phyloP scores from a whole-genome alignment of 805 yeast genomes.

The Ogataea ramenticola region DNA sequence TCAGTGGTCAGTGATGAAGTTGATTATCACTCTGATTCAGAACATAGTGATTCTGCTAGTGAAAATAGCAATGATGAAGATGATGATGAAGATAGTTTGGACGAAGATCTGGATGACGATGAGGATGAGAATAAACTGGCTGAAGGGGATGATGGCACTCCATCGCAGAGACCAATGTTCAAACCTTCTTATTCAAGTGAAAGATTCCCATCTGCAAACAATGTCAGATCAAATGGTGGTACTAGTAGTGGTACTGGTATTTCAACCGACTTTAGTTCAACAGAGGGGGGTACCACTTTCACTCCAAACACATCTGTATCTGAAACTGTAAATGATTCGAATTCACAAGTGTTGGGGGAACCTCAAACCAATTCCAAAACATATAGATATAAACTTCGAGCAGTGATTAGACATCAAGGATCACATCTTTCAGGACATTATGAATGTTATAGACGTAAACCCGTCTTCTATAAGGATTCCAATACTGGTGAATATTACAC shows the following conservation, averaged over 20 bases:
- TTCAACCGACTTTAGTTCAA: neutral
- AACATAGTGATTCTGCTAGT: slow-evolving; percentile 3
- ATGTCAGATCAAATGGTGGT: neutral
- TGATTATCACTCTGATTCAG: slow-evolving; percentile 9
- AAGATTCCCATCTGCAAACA: neutral
- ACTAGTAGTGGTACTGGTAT: neutral
- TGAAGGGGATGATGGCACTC: slow-evolving; percentile 1
- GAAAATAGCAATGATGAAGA: slow-evolving; percentile 6
- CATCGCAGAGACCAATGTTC: neutral
- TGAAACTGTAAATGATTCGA: neutral
- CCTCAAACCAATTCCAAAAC: neutral
- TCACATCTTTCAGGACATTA: slow-evolving; percentile 87
- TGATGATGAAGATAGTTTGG: slow-evolving; percentile 2
- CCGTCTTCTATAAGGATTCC: slow-evolving; percentile 41
- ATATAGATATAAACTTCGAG: slow-evolving; percentile 50
- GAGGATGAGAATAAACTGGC: neutral
- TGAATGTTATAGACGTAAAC: slow-evolving; percentile 79
- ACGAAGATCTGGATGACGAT: neutral
- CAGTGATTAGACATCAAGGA: slow-evolving; percentile 82
- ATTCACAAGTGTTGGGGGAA: neutral
- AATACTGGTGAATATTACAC: slow-evolving; percentile 16
- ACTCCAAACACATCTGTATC: neutral
- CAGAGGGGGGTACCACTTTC: slow-evolving; percentile 4
- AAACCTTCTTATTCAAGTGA: neutral
- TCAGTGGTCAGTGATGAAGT: slow-evolving; percentile 12